Evolutionary conservation across 2,329 filamentous ascomycete genomes (phyloP), one percentile per base, ranked within the genome.

Genomic region (Emydomyces testavorans): DNA sequence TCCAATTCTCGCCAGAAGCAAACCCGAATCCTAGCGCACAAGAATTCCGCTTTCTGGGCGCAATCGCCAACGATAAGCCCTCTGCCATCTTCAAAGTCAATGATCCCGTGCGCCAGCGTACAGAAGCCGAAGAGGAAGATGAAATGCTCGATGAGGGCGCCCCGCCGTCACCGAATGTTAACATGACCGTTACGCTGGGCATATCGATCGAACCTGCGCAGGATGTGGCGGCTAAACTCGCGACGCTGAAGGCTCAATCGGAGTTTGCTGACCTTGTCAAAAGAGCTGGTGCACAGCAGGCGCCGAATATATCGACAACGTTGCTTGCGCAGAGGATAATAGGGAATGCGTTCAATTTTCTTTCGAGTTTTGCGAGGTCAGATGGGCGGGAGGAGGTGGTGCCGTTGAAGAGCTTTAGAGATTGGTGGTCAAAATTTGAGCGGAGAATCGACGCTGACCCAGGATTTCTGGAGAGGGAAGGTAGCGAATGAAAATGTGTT

Each of bases 371-470:
- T 71, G 85, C 83, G 51, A 78, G 79, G 31, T 75, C 76, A 49
- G 71, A 67, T 56, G 60, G 61, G 0, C 69, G 71, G 21, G 77
- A 83, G 38, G 90, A 96, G 63, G 83, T 93, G 10, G 85, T 98
- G 20, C 89, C 92, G n/a, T 68, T 98, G 54, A 92, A 85, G 68
- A 86, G 85, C 4, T 98, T 98, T 64, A 83, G 93, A 68, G 87
- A 94, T 50, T 98, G 93, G 92, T 98, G 93, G 92, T 77, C 74
- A 52, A 96, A 95, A 67, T 98, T 98, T 68, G 90, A 98, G 71
- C 78, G 79, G 52, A 82, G 81, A 61, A 77, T 98, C 32, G 82
- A 89, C 58, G 75, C 78, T 54, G 92, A 98, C 68, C 90, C 92
- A 0, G 78, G 79, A 5, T 98, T 98, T 63, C 70, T 98, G 56